A percentile compares a stretch with the other conserved stretches of the same genome.
Evolutionary conservation across 2,329 filamentous ascomycete genomes (phyloP).

Genomic region (Beauveria australis): DNA sequence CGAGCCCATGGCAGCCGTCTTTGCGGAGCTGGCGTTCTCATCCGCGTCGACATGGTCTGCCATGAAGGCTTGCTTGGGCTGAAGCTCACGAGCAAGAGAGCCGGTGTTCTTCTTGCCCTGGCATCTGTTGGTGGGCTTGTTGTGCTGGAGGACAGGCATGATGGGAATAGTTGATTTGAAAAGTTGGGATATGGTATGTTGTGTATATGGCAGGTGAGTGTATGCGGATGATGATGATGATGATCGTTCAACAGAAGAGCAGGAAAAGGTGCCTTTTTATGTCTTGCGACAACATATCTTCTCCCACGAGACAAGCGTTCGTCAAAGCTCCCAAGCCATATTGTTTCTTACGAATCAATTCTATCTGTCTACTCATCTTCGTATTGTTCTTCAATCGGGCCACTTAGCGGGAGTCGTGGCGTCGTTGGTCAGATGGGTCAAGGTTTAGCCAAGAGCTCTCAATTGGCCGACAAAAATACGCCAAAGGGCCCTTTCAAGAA

Average conservation of each 20-base stretch:
- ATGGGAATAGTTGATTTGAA: not conserved
- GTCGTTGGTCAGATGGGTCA: conserved; percentile 9
- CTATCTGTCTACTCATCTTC: conserved; percentile 16
- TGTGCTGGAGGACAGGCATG: not conserved
- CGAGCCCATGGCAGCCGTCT: not conserved
- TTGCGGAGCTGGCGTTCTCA: not conserved
- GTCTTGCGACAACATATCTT: not conserved
- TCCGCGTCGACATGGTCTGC: not conserved
- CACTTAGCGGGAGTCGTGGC: conserved; percentile 6
- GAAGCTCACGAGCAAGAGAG: not conserved
- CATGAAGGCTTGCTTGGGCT: not conserved
- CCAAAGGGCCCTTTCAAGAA: no score
- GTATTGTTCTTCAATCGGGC: conserved; percentile 17
- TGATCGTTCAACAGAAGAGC: not conserved
- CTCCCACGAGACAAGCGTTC: conserved; percentile 11
- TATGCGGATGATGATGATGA: not conserved
- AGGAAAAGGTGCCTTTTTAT: not conserved
- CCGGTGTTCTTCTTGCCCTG: not conserved
- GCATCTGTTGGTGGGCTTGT: not conserved
- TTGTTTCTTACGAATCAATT: not conserved
- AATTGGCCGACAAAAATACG: not conserved
- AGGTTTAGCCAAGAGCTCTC: not conserved
- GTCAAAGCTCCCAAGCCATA: conserved; percentile 19
- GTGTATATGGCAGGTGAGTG: not conserved
- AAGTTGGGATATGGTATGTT: not conserved